phyloP scores from a whole-genome alignment of 2,329 filamentous ascomycete genomes.

The Aureobasidium sp. region DNA sequence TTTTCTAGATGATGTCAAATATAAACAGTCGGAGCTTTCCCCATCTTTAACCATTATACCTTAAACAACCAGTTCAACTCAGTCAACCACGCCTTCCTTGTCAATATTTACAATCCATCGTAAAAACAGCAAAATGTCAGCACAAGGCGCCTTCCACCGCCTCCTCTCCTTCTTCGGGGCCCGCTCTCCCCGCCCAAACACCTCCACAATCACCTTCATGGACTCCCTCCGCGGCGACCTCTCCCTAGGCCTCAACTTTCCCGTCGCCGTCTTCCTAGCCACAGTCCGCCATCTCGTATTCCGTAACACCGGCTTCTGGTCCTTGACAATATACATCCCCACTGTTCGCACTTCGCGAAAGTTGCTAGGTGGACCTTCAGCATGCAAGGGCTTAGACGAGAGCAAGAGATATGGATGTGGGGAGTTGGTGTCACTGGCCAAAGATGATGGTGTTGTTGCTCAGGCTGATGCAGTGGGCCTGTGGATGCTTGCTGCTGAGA shows the following conservation, averaged over 20 bases:
- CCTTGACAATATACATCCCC: constrained; percentile 27
- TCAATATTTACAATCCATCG: neutral
- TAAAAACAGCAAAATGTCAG: constrained; percentile 1
- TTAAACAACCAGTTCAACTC: neutral
- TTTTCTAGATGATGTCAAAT: neutral
- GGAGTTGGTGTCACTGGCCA: constrained; percentile 21
- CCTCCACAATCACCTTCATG: constrained; percentile 26
- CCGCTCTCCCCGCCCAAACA: constrained; percentile 21
- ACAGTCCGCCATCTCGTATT: constrained; percentile 26
- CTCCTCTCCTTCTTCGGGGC: constrained; percentile 29
- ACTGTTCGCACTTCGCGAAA: constrained; percentile 21
- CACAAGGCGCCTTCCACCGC: constrained; percentile 26
- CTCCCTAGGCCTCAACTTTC: constrained; percentile 28
- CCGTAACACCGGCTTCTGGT: constrained; percentile 24
- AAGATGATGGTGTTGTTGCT: constrained; percentile 14
- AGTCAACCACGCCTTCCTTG: neutral
- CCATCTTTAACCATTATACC: neutral
- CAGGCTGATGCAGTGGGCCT: constrained; percentile 24
- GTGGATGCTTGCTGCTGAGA: constrained; percentile 26
- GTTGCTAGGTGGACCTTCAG: constrained; percentile 20
- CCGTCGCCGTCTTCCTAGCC: constrained; percentile 26
- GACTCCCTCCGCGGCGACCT: constrained; percentile 29
- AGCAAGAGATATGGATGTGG: constrained; percentile 21
- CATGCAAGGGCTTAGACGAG: constrained; percentile 21
- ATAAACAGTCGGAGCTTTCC: neutral